Base-by-base conservation (phyloP, 345 rosid genomes). In the Mercurialis annua region DNA sequence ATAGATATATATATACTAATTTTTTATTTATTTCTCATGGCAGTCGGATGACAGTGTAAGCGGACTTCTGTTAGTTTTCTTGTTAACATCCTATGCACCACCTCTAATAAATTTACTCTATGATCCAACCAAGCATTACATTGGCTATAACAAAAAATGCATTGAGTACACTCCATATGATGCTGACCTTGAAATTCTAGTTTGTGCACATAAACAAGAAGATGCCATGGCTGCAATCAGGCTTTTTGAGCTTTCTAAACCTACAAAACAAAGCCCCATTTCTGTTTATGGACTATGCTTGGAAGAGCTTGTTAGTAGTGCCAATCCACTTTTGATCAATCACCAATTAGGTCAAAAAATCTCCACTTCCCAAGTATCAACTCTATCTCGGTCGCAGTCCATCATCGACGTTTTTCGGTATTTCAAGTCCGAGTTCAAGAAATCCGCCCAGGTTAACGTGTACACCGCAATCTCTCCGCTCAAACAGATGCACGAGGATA, bases 391-490 rank as follows among this genome's bases (percentile, higher is more conserved):
- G 26, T 50, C 58, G 1, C 71, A 55, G 20, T 44, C 56, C 18
- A 60, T 48, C 47, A 53, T 73, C 23, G 71, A 67, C 16, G n/a
- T 62, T 14, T 76, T 71, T 57, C 47, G 44, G 14, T 71, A 48
- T 42, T 75, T 75, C 27, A 18, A 59, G 12, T 27, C 63, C n/a
- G n/a, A n/a, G n/a, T n/a, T n/a, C n/a, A n/a, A n/a, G n/a, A n/a
- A n/a, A n/a, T n/a, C n/a, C n/a, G n/a, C n/a, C n/a, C n/a, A n/a
- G n/a, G n/a, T n/a, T n/a, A n/a, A n/a, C n/a, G n/a, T n/a, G n/a
- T n/a, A n/a, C n/a, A n/a, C 80, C 4, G 76, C 76, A 56, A 44
- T 76, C 27, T 76, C 76, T 7, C 80, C 73, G 0, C 69, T 52
- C 14, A 55, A 26, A 27, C 36, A 60, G 44, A 67, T 76, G 73